Evolutionary conservation across 148 eudicot genomes (phyloP).

Genomic region (Cornus florida): DNA sequence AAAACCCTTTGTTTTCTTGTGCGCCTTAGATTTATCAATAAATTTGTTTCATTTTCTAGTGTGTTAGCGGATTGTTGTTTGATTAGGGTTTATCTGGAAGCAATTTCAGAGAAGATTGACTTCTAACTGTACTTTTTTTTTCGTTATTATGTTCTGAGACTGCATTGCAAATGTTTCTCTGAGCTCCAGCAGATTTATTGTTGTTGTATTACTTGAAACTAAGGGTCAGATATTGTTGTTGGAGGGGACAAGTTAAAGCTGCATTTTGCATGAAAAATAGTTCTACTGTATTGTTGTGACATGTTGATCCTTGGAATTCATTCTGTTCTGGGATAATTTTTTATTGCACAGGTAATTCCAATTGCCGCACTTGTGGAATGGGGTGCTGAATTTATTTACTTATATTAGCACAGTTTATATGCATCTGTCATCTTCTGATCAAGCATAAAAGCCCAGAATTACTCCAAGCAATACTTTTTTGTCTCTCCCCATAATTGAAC

Average conservation of each 20-base stretch:
- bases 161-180: neutral
- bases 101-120: neutral
- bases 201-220: neutral
- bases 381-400: neutral
- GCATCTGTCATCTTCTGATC: neutral
- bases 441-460: neutral
- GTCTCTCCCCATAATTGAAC: no score
- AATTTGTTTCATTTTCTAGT: slow-evolving; percentile 3
- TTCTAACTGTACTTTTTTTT: neutral
- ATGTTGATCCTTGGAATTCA: neutral
- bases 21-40: neutral
- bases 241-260: neutral
- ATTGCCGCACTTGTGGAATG: neutral
- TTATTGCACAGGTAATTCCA: no score
- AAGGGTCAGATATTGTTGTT: neutral
- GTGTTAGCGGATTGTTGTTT: slow-evolving; percentile 3
- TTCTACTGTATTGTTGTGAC: neutral
- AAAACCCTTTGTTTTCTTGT: slow-evolving; percentile 17
- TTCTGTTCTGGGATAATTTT: neutral
- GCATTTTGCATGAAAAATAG: neutral
- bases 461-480: neutral
- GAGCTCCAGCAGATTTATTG: neutral
- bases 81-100: neutral
- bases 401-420: no score
- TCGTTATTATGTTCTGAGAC: neutral